Evolutionary conservation across 2,329 filamentous ascomycete genomes (phyloP), one percentile per base, ranked within the genome.

Genomic region (Ascocoryne sarcoides): DNA sequence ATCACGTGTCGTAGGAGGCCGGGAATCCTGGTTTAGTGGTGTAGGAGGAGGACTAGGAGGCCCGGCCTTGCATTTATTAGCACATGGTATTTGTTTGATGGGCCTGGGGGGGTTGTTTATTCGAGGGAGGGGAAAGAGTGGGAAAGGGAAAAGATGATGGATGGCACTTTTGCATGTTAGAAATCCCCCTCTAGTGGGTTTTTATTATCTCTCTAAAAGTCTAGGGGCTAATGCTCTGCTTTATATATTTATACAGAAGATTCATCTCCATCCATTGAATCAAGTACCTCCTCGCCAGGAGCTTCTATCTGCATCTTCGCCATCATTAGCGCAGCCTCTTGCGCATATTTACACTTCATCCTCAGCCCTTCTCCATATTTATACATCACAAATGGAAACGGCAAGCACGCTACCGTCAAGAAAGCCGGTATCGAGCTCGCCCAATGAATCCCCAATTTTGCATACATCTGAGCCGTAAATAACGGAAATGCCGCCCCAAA

Each of bases 301-400:
- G 7, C 7, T 26, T 26, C 23, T 12, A 26, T 26, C n/a, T n/a
- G n/a, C n/a, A n/a, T n/a, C n/a, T n/a, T n/a, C n/a, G n/a, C n/a
- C n/a, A 32, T 28, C 19, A 28, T 26, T 14, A 18, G n/a, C 16
- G 32, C 29, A 10, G 81, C 75, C 59, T 85, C 72, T 8, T 75
- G 35, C 1, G 40, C 59, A 32, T 37, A 44, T 14, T 46, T 46
- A 28, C 51, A 60, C 44, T 49, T 55, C 10, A 46, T 47, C 26
- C 60, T 49, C 18, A 62, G 39, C 19, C 36, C 42, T 18, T 53
- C 49, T 2, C 61, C 60, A 40, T 50, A 57, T 5, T 47, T 44
- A 36, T 51, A 60, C 32, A 63, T 61, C 3, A 56, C 33, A 49
- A 57, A 59, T 1, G 62, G 62, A 28, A 64, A 62, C 0, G 61